Evolutionary conservation across 108 stramenopile genomes (phyloP), one percentile per base, ranked within the genome.

Genomic region (Pseudonitzschia pungens): DNA sequence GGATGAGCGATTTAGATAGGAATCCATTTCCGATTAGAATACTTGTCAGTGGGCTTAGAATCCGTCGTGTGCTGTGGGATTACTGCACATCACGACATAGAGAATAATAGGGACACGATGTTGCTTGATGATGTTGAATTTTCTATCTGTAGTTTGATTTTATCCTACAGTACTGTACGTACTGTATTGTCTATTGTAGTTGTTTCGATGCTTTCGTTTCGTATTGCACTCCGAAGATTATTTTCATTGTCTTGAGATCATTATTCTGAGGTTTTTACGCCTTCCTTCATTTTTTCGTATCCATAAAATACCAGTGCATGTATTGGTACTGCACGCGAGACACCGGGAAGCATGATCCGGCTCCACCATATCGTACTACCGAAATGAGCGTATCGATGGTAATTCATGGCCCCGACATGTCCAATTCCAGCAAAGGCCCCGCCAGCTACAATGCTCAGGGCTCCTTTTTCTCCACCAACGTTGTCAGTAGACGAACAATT

Each of bases 341-440:
- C n/a, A 20, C 26, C 27, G 15, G 76, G 28, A 24, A 54, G 18
- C 22, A 41, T 63, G 10, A 36, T n/a, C 32, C 40, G 59, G 42
- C 20, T 36, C 40, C 45, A 21, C 40, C 33, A 56, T 40, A 22
- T 27, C 22, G 15, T 20, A 15, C 27, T 33, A 26, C 41, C 24
- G 15, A n/a, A 68, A 59, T 63, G 41, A 64, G 40, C 27, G 31
- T 60, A 29, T 33, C 48, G 65, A 67, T 41, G 40, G 33, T 24
- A 53, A 24, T 55, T 55, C 55, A 77, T 41, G 27, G 58, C 31
- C n/a, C 27, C 36, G 53, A 28, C n/a, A 0, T 67, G 45, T 41
- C 56, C 64, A 21, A 56, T 51, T 70, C 81, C 81, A 52, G 81
- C 76, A 8, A 74, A 28, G 15, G 73, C 81, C 29, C 81, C 81